Conservation (phyloP, 371 early-diverging fungal species). For the Mucor saturninus region DNA sequence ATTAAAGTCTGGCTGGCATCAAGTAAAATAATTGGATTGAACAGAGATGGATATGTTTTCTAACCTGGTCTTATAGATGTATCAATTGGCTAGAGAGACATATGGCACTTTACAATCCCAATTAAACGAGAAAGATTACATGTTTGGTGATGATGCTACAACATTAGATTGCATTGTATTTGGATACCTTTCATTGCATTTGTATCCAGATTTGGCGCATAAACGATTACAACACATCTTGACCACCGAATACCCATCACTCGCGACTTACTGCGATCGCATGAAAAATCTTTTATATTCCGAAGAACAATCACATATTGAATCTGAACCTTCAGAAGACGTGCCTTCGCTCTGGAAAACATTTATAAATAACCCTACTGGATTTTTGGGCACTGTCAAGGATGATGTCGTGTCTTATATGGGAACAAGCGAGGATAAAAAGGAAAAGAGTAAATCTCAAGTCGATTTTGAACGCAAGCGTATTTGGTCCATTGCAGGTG, state of each 20-base stretch:
- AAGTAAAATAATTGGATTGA: constrained; percentile 24
- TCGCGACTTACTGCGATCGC: constrained; percentile 67
- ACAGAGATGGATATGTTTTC: neutral
- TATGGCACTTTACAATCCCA: constrained; percentile 60
- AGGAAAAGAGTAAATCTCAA: constrained; percentile 55
- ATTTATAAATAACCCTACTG: constrained; percentile 47
- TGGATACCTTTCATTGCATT: constrained; percentile 69
- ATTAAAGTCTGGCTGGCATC: constrained; percentile 53
- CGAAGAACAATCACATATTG: constrained; percentile 5
- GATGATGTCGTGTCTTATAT: constrained; percentile 42
- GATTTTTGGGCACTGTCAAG: constrained; percentile 52
- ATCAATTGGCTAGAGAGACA: constrained; percentile 58
- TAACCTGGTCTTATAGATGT: constrained; percentile 45
- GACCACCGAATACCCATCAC: constrained; percentile 58
- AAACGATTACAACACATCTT: constrained; percentile 65
- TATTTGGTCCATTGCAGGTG: constrained; percentile 64
- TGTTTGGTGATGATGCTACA: constrained; percentile 69
- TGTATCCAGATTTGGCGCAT: constrained; percentile 69
- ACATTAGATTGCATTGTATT: constrained; percentile 73
- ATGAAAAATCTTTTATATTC: constrained; percentile 35
- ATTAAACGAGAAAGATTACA: constrained; percentile 64
- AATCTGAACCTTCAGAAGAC: constrained; percentile 43
- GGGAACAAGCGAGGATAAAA: constrained; percentile 33
- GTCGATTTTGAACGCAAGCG: constrained; percentile 66
- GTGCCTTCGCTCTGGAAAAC: constrained; percentile 61